phyloP scores from a whole-genome alignment of 129 eudicot species.

The Lonicera japonica region DNA sequence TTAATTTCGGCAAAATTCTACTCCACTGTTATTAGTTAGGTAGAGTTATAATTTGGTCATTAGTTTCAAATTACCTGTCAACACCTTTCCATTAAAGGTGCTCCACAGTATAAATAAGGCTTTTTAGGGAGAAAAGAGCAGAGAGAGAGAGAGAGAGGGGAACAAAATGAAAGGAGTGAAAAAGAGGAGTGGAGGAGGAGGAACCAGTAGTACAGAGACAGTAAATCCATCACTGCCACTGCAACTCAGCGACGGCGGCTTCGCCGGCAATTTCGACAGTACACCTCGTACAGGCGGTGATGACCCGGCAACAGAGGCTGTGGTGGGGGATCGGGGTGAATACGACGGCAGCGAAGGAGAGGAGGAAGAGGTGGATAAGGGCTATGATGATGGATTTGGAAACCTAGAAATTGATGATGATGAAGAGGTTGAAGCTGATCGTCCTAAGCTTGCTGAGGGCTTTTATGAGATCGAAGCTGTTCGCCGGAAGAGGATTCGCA shows the following conservation, averaged over 20 bases:
- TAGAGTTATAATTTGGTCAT: too few species aligned
- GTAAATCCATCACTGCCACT: constrained; percentile 6
- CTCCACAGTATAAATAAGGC: too few species aligned
- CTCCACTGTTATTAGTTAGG: too few species aligned
- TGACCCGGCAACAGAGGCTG: background rate
- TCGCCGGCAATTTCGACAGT: too few species aligned
- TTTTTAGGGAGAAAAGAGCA: too few species aligned
- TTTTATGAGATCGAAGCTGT: constrained; percentile 70
- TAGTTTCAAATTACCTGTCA: too few species aligned
- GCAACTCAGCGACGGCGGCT: constrained; percentile 1
- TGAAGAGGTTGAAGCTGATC: background rate
- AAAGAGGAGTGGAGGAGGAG: constrained; percentile 34
- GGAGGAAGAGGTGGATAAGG: constrained; percentile 10
- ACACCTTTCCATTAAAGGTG: too few species aligned
- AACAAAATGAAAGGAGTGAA: constrained; percentile 4
- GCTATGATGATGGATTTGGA: too few species aligned
- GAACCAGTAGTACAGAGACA: background rate
- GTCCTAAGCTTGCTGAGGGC: constrained; percentile 67
- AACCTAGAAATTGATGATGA: constrained; percentile 12
- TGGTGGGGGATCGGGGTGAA: constrained; percentile 6
- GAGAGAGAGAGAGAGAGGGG: constrained; percentile 8
- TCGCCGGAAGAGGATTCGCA: constrained; percentile 50
- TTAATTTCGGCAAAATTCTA: too few species aligned
- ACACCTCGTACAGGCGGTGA: background rate
- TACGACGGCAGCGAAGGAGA: too few species aligned